These are phyloP conservation scores for Agaricales sp. DNA, from an alignment of 1,284 basidiomycete genomes.

Conservation along the genomic window DNA sequence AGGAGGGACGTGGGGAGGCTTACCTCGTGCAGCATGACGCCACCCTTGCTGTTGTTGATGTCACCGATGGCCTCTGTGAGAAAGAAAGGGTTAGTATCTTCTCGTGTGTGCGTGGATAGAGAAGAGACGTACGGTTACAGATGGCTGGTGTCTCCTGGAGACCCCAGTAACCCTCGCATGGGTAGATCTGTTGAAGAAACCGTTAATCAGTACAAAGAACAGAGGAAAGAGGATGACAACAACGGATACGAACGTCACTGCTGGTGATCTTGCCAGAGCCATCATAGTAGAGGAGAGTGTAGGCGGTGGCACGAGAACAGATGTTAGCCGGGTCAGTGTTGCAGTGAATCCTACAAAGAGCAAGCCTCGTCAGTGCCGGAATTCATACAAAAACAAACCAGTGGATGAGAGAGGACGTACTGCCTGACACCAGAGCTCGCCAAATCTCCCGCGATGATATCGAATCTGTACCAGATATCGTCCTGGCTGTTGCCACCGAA, in stretches of 20 bases:
- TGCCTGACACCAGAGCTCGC: not conserved
- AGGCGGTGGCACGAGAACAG: no score
- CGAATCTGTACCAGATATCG: not conserved
- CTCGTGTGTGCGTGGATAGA: not conserved
- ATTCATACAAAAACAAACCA: no score
- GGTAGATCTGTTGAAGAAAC: not conserved
- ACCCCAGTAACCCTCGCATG: not conserved
- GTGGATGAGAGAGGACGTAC: not conserved
- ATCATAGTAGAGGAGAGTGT: no score
- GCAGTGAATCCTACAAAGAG: not conserved
- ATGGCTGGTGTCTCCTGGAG: not conserved
- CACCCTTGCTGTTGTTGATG: not conserved
- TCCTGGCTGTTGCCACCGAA: not conserved
- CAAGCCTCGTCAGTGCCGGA: not conserved
- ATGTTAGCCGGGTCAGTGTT: not conserved
- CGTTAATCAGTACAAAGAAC: not conserved
- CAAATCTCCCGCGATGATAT: conserved; percentile 1
- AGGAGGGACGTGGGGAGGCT: no score
- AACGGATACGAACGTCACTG: no score
- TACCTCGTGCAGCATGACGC: conserved; percentile 2
- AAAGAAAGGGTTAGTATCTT: not conserved
- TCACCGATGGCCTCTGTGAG: not conserved
- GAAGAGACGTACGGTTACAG: not conserved
- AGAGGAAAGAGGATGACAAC: no score
- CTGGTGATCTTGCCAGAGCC: no score